phyloP scores from a whole-genome alignment of 495 filamentous ascomycete genomes.

The Lepidopterella palustris region DNA sequence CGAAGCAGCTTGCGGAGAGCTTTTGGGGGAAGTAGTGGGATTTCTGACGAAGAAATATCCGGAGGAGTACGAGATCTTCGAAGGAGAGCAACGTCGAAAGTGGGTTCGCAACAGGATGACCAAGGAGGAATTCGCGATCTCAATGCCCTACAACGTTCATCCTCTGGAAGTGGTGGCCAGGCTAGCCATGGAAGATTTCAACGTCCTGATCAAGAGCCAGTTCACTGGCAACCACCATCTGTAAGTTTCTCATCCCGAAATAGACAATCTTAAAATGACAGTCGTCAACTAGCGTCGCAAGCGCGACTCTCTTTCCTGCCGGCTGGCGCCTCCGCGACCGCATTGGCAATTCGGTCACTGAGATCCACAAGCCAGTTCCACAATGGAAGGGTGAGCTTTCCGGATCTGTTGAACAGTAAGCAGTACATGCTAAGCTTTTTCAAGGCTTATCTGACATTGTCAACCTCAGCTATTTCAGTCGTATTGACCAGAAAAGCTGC shows the following conservation, averaged over 20 bases:
- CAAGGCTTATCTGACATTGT: constrained; percentile 6
- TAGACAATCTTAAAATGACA: not conserved
- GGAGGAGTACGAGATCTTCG: constrained; percentile 37
- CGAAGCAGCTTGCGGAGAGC: constrained; percentile 45
- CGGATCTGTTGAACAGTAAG: constrained; percentile 48
- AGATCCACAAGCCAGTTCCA: constrained; percentile 48
- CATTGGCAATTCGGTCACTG: constrained; percentile 50
- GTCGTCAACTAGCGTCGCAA: constrained; percentile 41
- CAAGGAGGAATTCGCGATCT: constrained; percentile 42
- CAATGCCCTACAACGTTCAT: constrained; percentile 34
- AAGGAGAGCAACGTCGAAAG: constrained; percentile 29
- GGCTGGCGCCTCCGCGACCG: constrained; percentile 52
- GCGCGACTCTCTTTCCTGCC: constrained; percentile 52
- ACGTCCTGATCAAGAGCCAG: constrained; percentile 46
- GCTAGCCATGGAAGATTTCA: constrained; percentile 54
- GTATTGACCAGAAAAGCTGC: not conserved
- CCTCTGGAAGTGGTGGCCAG: constrained; percentile 52
- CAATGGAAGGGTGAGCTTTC: constrained; percentile 50
- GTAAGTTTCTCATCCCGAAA: constrained; percentile 34
- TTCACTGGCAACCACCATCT: constrained; percentile 45
- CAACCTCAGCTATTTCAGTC: constrained; percentile 16
- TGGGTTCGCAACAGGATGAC: constrained; percentile 46
- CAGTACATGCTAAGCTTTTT: not conserved
- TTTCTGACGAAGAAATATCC: constrained; percentile 48
- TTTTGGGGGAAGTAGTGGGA: constrained; percentile 44